These are phyloP conservation scores for Simplicillium aogashimaense DNA, from an alignment of 2,329 filamentous ascomycete genomes.

Conservation along the genomic window DNA sequence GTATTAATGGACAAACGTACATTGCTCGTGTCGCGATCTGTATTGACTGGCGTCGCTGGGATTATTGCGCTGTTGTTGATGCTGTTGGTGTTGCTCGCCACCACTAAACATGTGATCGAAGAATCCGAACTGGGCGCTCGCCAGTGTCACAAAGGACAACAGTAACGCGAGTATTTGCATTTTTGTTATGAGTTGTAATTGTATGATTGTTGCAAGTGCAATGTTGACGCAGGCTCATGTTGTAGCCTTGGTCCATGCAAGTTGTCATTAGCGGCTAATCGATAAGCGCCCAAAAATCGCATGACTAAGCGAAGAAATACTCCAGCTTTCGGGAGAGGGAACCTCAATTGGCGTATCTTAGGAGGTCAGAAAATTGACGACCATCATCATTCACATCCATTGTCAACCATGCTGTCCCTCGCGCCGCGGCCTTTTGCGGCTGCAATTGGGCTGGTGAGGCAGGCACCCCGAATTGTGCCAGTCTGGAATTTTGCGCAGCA, in stretches of 20 bases:
- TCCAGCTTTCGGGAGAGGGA: no score
- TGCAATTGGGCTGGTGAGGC: slow-evolving; percentile 18
- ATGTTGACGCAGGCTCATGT: no score
- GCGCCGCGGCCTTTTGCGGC: slow-evolving; percentile 32
- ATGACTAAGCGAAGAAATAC: no score
- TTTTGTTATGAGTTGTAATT: no score
- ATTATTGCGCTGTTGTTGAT: slow-evolving; percentile 62
- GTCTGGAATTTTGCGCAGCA: slow-evolving; percentile 11
- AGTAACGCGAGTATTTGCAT: no score
- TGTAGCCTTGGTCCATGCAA: no score
- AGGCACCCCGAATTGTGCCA: slow-evolving; percentile 10
- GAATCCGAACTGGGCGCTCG: slow-evolving; percentile 78
- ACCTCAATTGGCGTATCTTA: no score
- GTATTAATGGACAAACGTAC: slow-evolving; percentile 30
- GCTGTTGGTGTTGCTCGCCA: slow-evolving; percentile 28
- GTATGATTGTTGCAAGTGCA: no score
- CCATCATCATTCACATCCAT: slow-evolving; percentile 12
- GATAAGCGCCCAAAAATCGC: no score
- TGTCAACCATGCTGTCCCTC: slow-evolving; percentile 13
- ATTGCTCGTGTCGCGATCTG: slow-evolving; percentile 55
- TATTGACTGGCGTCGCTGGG: slow-evolving; percentile 79
- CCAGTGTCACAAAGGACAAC: slow-evolving; percentile 46
- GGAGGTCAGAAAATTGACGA: no score
- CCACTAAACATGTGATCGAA: slow-evolving; percentile 95
- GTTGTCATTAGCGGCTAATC: no score